Conservation (phyloP, 2,329 filamentous ascomycete species). For the Didymella pomorum region DNA sequence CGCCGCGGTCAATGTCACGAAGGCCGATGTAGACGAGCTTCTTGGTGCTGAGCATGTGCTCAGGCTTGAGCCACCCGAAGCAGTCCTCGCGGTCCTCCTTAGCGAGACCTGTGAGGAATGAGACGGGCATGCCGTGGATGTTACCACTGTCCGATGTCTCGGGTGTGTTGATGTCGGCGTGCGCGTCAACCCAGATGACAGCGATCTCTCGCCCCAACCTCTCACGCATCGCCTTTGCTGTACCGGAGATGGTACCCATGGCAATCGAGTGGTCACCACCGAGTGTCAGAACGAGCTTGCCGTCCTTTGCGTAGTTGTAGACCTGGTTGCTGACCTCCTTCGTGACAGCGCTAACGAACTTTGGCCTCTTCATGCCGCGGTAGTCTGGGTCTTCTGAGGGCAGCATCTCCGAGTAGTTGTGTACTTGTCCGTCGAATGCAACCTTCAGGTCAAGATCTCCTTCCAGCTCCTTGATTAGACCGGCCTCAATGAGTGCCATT, state of each 20-base stretch:
- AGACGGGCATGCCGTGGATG: constrained; percentile 97
- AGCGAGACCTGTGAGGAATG: constrained; percentile 87
- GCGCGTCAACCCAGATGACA: constrained; percentile 98
- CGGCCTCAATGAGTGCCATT: constrained; percentile 84
- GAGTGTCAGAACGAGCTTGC: constrained; percentile 88
- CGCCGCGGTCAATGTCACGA: constrained; percentile 88
- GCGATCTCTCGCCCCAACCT: constrained; percentile 83
- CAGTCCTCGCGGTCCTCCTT: constrained; percentile 76
- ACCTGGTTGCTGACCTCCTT: constrained; percentile 81
- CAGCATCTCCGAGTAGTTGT: constrained; percentile 79
- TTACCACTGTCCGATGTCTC: constrained; percentile 91
- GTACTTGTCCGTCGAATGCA: constrained; percentile 81
- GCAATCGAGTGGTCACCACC: constrained; percentile 97
- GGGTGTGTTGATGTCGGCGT: constrained; percentile 96
- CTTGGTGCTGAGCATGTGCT: constrained; percentile 72
- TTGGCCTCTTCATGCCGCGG: constrained; percentile 94
- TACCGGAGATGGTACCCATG: constrained; percentile 89
- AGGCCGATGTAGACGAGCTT: constrained; percentile 98
- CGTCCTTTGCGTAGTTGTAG: constrained; percentile 82
- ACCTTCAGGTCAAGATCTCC: constrained; percentile 89
- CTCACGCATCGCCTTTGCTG: constrained; percentile 85
- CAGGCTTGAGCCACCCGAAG: constrained; percentile 87
- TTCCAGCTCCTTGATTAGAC: constrained; percentile 82
- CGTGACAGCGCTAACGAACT: constrained; percentile 85
- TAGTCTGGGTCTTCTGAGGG: constrained; percentile 77